Evolutionary conservation across 116 monocot species (phyloP).

Genomic region (Posidonia oceanica): DNA sequence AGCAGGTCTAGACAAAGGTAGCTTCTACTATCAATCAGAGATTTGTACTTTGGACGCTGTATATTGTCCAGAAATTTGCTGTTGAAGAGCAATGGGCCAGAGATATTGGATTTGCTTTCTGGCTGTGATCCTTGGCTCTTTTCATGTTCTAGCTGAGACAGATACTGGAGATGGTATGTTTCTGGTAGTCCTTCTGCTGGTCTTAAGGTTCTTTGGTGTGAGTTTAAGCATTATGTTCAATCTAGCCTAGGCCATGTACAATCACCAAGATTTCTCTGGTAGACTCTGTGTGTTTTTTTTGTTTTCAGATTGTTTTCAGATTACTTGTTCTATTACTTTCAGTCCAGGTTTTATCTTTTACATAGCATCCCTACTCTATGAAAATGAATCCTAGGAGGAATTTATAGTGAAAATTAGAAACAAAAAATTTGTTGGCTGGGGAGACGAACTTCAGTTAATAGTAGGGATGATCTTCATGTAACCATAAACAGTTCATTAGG

Average conservation of each 20-base stretch:
- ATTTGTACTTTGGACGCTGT: too few species aligned
- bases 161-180: slow-evolving; percentile 3
- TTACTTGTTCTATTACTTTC: too few species aligned
- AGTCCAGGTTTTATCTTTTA: too few species aligned
- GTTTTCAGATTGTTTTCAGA: too few species aligned
- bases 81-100: neutral
- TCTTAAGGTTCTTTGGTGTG: neutral
- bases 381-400: too few species aligned
- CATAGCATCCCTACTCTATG: too few species aligned
- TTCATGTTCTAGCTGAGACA: neutral
- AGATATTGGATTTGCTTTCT: neutral
- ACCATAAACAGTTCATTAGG: too few species aligned
- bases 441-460: too few species aligned
- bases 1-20: neutral
- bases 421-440: too few species aligned
- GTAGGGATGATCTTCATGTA: too few species aligned
- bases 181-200: neutral
- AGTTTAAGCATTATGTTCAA: neutral
- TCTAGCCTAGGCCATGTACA: neutral
- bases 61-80: neutral
- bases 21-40: neutral
- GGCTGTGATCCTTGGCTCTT: neutral
- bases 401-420: too few species aligned
- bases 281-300: too few species aligned
- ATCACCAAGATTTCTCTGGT: neutral